Evolutionary conservation across 345 rosid species (phyloP).

Genomic region (Cochlearia excelsa): DNA sequence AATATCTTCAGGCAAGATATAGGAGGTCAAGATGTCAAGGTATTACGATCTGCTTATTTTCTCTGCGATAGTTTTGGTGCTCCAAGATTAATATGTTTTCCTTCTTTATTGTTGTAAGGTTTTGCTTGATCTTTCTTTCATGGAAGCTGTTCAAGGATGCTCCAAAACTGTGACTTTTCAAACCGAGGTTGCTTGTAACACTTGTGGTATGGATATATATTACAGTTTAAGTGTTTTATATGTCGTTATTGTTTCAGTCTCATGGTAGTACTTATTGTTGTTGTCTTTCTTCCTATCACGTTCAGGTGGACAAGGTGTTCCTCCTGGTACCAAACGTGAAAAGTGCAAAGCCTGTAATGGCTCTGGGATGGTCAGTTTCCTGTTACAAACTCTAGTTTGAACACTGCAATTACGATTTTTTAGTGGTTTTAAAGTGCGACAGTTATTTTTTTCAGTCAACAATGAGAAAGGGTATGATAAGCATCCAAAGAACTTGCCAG

Average conservation of each 20-base stretch:
- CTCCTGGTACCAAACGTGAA: slow-evolving; percentile 95
- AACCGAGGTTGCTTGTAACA: slow-evolving; percentile 77
- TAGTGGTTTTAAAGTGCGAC: slow-evolving; percentile 12
- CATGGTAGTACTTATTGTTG: background rate
- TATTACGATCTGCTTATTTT: slow-evolving; percentile 28
- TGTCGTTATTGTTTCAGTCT: background rate
- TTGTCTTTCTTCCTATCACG: slow-evolving; percentile 18
- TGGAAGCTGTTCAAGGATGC: slow-evolving; percentile 99
- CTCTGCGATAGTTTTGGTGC: slow-evolving; percentile 17
- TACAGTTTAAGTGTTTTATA: background rate
- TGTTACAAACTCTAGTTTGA: slow-evolving; percentile 16
- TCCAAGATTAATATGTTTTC: slow-evolving; percentile 20
- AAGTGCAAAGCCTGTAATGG: slow-evolving; percentile 83
- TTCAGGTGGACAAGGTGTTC: slow-evolving; percentile 92
- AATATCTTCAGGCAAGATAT: slow-evolving; percentile 54
- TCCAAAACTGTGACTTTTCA: slow-evolving; percentile 74
- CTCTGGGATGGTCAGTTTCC: slow-evolving; percentile 72
- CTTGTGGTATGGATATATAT: slow-evolving; percentile 68
- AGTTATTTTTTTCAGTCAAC: slow-evolving; percentile 41
- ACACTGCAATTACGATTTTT: slow-evolving; percentile 8
- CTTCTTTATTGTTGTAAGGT: slow-evolving; percentile 48
- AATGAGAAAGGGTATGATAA: slow-evolving; percentile 61
- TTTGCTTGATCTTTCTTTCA: slow-evolving; percentile 83
- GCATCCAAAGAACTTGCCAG: slow-evolving; percentile 66
- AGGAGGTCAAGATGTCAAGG: slow-evolving; percentile 96